A percentile compares a stretch with the other conserved stretches of the same genome.
Evolutionary conservation across 2,329 filamentous ascomycete species (phyloP).

Genomic region (Bretziella fagacearum): DNA sequence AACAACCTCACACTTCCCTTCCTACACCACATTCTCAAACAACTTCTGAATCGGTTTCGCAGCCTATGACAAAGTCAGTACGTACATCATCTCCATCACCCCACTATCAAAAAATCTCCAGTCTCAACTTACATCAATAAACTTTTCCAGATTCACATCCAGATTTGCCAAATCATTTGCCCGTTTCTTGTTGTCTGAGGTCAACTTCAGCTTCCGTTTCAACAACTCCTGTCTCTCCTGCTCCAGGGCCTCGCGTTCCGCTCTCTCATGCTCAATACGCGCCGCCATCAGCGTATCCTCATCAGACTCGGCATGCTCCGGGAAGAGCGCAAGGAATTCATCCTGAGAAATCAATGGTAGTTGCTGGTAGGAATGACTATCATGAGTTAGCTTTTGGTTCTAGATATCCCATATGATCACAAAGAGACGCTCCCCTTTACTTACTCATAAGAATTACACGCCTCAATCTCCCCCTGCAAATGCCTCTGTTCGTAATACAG

Average conservation of each 20-base stretch:
- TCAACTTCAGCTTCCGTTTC: constrained; percentile 46
- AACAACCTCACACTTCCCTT: not conserved
- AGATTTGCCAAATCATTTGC: constrained; percentile 85
- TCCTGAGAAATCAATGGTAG: constrained; percentile 72
- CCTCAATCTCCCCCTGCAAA: constrained; percentile 72
- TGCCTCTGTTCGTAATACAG: constrained; percentile 92
- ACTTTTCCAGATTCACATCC: constrained; percentile 83
- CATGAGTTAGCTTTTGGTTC: not conserved
- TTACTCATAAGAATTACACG: constrained; percentile 83
- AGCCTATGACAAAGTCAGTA: constrained; percentile 34
- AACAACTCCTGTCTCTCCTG: constrained; percentile 63
- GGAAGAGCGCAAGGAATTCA: constrained; percentile 61
- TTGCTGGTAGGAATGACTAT: constrained; percentile 69
- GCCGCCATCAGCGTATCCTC: constrained; percentile 77
- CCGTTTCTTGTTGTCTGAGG: constrained; percentile 66
- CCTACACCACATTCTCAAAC: constrained; percentile 53
- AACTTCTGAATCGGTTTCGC: constrained; percentile 77
- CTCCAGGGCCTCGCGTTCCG: constrained; percentile 70
- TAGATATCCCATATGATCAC: not conserved
- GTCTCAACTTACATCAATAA: constrained; percentile 57
- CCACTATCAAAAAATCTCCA: not conserved
- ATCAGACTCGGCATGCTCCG: constrained; percentile 53
- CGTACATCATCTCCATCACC: not conserved
- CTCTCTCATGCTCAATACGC: constrained; percentile 78
- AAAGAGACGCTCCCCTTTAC: constrained; percentile 21